Base-by-base conservation (phyloP, 345 rosid genomes). In the Carallia pectinifolia region DNA sequence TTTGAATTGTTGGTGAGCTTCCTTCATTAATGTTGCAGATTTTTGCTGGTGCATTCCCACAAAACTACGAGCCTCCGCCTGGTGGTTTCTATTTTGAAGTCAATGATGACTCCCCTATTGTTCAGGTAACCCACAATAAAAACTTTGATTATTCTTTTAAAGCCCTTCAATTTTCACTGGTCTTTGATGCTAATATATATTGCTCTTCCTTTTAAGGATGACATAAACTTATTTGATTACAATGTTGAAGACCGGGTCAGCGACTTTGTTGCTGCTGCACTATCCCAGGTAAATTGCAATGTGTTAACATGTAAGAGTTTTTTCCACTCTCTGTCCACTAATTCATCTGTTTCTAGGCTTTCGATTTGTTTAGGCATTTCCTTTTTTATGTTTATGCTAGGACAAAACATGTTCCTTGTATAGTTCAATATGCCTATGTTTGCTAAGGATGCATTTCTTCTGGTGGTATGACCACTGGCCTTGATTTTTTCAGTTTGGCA, bases 11-110 rank as follows among this genome's bases (percentile, higher is more conserved):
- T 61, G 33, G 60, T 40, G 65, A 52, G 48, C 62, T 68, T 73
- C 13, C 5, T 73, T 54, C 27, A 59, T 69, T 60, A 37, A 40
- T 73, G 53, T 54, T 73, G 67, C 80, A 95, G 97, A 95, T 95
- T 66, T 95, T 92, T 85, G 90, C 99, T 34, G 96, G 97, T 78
- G 97, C 97, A 61, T 95, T 95, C 71, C 99, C 99, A 23, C 44
- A 81, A 69, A 82, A 92, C 75, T 95, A 95, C 66, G 99, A 95
- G 69, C 98, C 97, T 68, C 97, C 99, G 12, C 79, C 96, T 56
- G 97, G 88, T 74, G 83, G 83, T 68, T 95, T 95, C 86, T 90
- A 90, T 83, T 95, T 82, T 79, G 99, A 95, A 85, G 90, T 95
- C 79, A 90, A 82, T 19, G 97, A 81, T 84, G 80, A 73, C 64